Evolutionary conservation across 148 eudicot genomes (phyloP).

Genomic region (Chenopodium album): DNA sequence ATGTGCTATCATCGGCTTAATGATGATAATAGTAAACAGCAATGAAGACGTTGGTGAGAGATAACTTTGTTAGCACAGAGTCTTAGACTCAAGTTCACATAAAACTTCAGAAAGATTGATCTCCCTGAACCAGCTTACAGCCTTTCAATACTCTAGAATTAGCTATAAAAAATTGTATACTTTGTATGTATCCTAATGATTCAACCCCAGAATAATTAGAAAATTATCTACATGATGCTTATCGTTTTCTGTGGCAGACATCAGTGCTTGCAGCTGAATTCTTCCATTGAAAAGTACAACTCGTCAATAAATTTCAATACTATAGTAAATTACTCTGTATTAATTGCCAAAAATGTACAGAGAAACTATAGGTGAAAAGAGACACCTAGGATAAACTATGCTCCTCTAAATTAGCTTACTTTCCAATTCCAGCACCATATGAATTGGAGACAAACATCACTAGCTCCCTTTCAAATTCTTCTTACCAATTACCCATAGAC

Average conservation of each 20-base stretch:
- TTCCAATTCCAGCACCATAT: constrained; percentile 1
- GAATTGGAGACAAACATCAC: not conserved
- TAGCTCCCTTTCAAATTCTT: not conserved
- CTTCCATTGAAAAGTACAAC: not conserved
- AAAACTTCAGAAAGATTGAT: not conserved
- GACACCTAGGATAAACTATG: constrained; percentile 6
- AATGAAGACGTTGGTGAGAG: not conserved
- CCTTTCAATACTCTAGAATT: not conserved
- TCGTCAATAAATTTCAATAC: not conserved
- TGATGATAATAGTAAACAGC: not conserved
- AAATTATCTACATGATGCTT: not conserved
- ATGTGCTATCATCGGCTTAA: not conserved
- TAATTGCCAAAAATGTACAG: not conserved
- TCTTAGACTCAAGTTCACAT: not conserved
- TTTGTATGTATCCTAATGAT: not conserved
- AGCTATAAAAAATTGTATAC: not conserved
- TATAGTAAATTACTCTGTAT: not conserved
- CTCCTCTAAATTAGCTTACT: constrained; percentile 7
- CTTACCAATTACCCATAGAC: not conserved
- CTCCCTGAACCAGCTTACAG: not conserved
- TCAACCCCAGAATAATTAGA: not conserved
- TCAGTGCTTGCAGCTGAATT: not conserved
- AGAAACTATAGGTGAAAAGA: constrained; percentile 5
- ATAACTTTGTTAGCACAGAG: not conserved
- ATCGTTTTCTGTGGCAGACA: not conserved